Evolutionary conservation across 2,329 filamentous ascomycete genomes (phyloP).

Genomic region (Aspergillus piperis): DNA sequence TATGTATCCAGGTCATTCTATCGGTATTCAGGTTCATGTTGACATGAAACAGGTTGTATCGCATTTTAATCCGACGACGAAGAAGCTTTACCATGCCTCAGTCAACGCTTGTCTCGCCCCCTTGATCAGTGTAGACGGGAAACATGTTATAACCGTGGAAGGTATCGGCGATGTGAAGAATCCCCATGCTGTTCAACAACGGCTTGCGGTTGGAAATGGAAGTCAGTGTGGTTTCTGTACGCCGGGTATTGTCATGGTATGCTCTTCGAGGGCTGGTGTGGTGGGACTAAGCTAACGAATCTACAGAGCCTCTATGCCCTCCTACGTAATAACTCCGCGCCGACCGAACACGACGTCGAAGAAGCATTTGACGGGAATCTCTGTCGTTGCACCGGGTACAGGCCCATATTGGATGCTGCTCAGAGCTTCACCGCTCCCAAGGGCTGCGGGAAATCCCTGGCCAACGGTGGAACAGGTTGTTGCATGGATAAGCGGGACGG

Average conservation of each 20-base stretch:
- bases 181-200: conserved; percentile 87
- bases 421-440: conserved; percentile 70
- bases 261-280: conserved; percentile 4
- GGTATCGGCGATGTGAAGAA: conserved; percentile 86
- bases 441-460: conserved; percentile 57
- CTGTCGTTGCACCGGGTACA: conserved; percentile 92
- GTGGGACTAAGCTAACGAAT: conserved; percentile 8
- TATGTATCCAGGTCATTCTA: conserved; percentile 11
- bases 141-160: conserved; percentile 97
- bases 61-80: conserved; percentile 89
- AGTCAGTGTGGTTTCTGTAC: conserved; percentile 97
- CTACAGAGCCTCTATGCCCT: conserved; percentile 82
- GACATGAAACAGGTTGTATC: conserved; percentile 66
- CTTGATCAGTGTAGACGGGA: conserved; percentile 88
- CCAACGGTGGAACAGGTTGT: conserved; percentile 65
- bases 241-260: conserved; percentile 88
- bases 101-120: conserved; percentile 96
- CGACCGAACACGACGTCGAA: conserved; percentile 80
- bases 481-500: conserved; percentile 69
- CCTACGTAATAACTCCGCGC: conserved; percentile 77
- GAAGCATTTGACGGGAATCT: conserved; percentile 97
- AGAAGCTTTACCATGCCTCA: conserved; percentile 90
- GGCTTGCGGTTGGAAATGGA: conserved; percentile 86
- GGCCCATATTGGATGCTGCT: conserved; percentile 90
- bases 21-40: conserved; percentile 10